Base-by-base conservation (phyloP, 345 rosid genomes). In the Acer campestre region DNA sequence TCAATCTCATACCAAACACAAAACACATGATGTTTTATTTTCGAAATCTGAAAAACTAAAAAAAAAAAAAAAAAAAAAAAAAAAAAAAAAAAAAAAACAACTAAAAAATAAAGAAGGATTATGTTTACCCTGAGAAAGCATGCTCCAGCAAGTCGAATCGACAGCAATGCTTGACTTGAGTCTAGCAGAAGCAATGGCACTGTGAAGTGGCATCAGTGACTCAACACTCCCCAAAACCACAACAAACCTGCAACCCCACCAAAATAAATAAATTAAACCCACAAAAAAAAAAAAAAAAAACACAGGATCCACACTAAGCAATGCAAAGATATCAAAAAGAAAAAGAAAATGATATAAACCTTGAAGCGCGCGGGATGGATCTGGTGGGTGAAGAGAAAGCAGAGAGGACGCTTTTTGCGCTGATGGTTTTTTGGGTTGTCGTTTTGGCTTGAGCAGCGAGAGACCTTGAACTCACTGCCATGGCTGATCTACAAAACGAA, bases 71-170 rank as follows among this genome's bases (percentile, higher is more conserved):
- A 44, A 3, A 13, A 17, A 51, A 44, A 4, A 13, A 48, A 0
- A 25, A 25, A 25, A 0, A 17, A 51, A 44, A 3, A 13, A 48
- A 40, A 7, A 42, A 42, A 35, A 38, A 42, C 6, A 38, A 29
- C 9, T 14, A 18, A 7, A 29, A 12, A 49, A 61, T 13, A 75
- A 65, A 55, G 22, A 48, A 6, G 46, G 13, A 8, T 12, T 11
- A 35, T 69, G 68, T 53, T 66, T 79, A 94, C 97, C 98, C 84
- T 85, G 90, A 75, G 97, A 93, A 78, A 95, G 95, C 90, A 78
- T 81, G 89, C 98, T 94, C 97, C 98, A 94, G 84, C 94, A 91
- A 49, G 93, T 87, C 35, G 98, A 82, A 90, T 92, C 95, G 14
- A 90, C 84, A 29, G 98, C 98, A 59, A 95, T 92, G 85, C 81